Conservation (phyloP, 1,284 basidiomycete genomes). For the Blastosporella zonata region DNA sequence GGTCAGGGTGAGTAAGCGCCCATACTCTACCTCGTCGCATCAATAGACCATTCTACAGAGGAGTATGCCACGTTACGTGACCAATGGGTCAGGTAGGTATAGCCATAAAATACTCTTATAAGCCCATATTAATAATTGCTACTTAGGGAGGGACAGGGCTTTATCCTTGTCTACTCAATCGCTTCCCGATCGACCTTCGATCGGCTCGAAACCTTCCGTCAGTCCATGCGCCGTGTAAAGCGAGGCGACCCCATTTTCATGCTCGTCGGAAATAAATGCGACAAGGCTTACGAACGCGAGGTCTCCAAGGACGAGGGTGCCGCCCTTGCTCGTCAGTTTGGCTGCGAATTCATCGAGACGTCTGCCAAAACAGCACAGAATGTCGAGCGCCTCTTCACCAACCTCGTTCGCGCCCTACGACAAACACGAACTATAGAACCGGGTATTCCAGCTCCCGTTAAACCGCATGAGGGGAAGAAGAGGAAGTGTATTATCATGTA, state of each 20-base stretch:
- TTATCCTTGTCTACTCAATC: conserved; percentile 98
- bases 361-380: conserved; percentile 95
- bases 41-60: conserved; percentile 51
- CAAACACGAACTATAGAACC: conserved; percentile 52
- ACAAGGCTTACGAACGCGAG: conserved; percentile 83
- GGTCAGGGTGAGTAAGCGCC: conserved; percentile 72
- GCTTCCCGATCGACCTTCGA: conserved; percentile 94
- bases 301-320: conserved; percentile 88
- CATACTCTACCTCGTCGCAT: conserved; percentile 4
- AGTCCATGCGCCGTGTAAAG: conserved; percentile 93
- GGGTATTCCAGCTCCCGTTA: conserved; percentile 32
- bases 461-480: conserved; percentile 43
- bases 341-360: conserved; percentile 95
- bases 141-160: conserved; percentile 89
- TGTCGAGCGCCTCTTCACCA: conserved; percentile 92
- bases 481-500: conserved; percentile 78
- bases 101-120: background rate
- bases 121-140: conserved; percentile 9
- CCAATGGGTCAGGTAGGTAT: conserved; percentile 93
- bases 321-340: conserved; percentile 81
- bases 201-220: conserved; percentile 91
- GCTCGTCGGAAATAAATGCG: conserved; percentile 91
- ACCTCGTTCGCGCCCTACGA: conserved; percentile 87
- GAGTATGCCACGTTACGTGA: conserved; percentile 96
- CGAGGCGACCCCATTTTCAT: conserved; percentile 83